These are phyloP conservation scores for Trametes hirsuta DNA, from an alignment of 1,284 basidiomycete species.

Conservation along the genomic window DNA sequence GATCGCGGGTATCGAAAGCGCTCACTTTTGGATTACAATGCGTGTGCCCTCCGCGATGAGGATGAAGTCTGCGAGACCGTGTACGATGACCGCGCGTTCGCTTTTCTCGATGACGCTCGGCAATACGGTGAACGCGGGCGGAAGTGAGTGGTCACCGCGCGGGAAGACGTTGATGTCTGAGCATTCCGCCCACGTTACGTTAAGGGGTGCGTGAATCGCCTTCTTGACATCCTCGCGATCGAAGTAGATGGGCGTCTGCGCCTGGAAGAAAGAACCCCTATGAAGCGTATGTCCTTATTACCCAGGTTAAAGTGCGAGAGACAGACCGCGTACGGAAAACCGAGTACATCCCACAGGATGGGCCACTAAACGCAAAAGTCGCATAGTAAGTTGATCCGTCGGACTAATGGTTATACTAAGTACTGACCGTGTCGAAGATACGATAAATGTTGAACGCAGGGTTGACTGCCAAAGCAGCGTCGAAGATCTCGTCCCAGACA, in stretches of 20 bases:
- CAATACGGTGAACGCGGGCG: slow-evolving; percentile 64
- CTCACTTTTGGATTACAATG: slow-evolving; percentile 62
- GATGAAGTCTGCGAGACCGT: slow-evolving; percentile 74
- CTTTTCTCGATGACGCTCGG: slow-evolving; percentile 79
- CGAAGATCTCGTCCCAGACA: slow-evolving; percentile 65
- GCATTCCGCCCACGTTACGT: slow-evolving; percentile 69
- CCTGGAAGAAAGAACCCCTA: slow-evolving; percentile 57
- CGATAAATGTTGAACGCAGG: slow-evolving; percentile 80
- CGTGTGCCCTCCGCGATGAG: slow-evolving; percentile 72
- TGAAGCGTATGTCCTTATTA: too few relatives aligned
- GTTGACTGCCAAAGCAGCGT: slow-evolving; percentile 62
- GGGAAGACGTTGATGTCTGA: slow-evolving; percentile 64
- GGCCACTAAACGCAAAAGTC: slow-evolving; percentile 41
- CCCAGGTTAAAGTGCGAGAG: too few relatives aligned
- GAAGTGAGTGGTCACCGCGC: slow-evolving; percentile 57
- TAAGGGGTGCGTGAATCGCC: slow-evolving; percentile 71
- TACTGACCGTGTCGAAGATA: slow-evolving; percentile 65
- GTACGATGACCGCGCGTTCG: slow-evolving; percentile 68
- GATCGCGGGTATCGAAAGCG: slow-evolving; percentile 47
- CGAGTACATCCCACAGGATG: slow-evolving; percentile 76
- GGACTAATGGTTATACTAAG: too few relatives aligned
- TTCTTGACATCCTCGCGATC: slow-evolving; percentile 70
- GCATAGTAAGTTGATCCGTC: background rate
- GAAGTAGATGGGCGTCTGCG: slow-evolving; percentile 61
- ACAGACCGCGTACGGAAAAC: slow-evolving; percentile 52